Percentiles rank a stretch among this genome's conserved stretches.
phyloP scores from a whole-genome alignment of 2,329 filamentous ascomycete genomes.

The Neurospora sp. region DNA sequence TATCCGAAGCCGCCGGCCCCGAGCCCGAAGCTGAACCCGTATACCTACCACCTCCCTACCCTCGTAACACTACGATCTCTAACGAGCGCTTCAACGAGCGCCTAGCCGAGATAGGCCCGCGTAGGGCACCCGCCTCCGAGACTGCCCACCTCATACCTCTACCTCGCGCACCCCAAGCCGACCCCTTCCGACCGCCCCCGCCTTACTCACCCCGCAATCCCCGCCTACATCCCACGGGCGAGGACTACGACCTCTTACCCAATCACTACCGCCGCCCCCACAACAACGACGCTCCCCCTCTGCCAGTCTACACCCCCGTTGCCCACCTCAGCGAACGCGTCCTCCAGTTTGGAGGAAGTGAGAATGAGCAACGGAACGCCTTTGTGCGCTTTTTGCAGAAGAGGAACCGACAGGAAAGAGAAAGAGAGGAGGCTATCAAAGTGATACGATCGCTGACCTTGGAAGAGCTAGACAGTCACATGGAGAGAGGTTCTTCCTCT shows the following conservation, averaged over 20 bases:
- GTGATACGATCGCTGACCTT: neutral
- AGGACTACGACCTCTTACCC: neutral
- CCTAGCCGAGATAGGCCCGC: neutral
- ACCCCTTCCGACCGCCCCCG: neutral
- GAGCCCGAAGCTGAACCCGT: neutral
- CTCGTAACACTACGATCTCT: neutral
- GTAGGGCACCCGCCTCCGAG: neutral
- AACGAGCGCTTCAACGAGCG: too few species aligned
- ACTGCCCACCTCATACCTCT: neutral
- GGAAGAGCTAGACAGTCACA: neutral
- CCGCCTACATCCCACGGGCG: neutral
- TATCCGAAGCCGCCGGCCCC: neutral
- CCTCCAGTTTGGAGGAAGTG: neutral
- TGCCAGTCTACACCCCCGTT: neutral
- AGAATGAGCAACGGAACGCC: neutral
- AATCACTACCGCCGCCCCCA: neutral
- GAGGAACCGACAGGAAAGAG: neutral
- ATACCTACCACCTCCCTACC: neutral
- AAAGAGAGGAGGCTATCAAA: too few species aligned
- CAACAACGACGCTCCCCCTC: neutral
- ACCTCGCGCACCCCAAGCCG: neutral
- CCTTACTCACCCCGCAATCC: neutral
- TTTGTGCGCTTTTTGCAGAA: neutral
- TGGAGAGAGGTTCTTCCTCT: too few species aligned
- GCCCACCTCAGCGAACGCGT: neutral